A percentile compares a stretch with the other conserved stretches of the same genome.
Conservation (phyloP, 495 filamentous ascomycete genomes). For the Pseudevernia furfuracea region DNA sequence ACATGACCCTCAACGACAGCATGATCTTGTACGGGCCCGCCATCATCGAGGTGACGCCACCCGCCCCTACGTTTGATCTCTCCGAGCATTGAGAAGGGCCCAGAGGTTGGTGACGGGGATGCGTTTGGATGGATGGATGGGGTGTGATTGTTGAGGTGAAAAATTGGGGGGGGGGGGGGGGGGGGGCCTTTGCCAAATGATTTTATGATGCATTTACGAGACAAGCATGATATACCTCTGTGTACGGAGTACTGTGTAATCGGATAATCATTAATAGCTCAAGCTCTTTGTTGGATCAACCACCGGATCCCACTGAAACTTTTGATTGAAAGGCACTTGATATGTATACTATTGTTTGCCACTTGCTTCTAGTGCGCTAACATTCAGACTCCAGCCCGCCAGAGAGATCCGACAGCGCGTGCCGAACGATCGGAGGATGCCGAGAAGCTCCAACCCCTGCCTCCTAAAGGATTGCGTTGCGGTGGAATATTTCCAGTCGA, state of each 20-base stretch:
- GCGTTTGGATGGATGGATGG: neutral
- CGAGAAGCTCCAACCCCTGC: no score
- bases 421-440: no score
- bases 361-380: no score
- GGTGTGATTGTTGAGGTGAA: neutral
- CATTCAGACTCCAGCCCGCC: no score
- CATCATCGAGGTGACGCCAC: constrained; percentile 31
- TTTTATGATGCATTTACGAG: constrained; percentile 1
- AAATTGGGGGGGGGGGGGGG: neutral
- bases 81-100: neutral
- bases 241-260: neutral
- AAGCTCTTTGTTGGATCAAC: neutral
- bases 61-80: constrained; percentile 12
- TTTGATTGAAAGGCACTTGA: no score
- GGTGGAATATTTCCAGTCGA: no score
- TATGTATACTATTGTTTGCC: no score
- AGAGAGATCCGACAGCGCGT: no score
- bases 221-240: constrained; percentile 3
- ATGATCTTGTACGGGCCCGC: constrained; percentile 34
- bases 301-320: neutral
- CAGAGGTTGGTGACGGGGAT: neutral
- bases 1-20: constrained; percentile 21
- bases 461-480: no score
- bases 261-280: neutral
- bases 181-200: no score